Conservation (phyloP, 129 eudicot genomes). For the Solidago caesia region DNA sequence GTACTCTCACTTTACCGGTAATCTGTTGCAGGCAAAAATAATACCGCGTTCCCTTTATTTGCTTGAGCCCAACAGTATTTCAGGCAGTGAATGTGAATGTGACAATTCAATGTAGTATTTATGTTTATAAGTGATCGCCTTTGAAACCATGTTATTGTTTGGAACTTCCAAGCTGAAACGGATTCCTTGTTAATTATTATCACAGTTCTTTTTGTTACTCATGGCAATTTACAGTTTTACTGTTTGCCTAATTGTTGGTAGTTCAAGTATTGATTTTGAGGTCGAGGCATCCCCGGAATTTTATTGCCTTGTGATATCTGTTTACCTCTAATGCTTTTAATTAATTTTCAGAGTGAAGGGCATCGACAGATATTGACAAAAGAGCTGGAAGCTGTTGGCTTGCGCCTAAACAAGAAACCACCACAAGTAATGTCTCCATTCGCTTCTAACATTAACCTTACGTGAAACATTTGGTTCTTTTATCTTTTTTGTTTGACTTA, state of each 20-base stretch:
- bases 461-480: background rate
- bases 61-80: background rate
- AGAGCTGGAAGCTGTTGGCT: constrained; percentile 99
- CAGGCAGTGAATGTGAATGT: background rate
- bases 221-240: background rate
- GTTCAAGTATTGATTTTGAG: background rate
- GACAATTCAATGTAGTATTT: background rate
- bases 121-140: background rate
- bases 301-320: background rate
- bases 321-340: constrained; percentile 4
- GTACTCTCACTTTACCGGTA: background rate
- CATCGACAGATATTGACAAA: constrained; percentile 95
- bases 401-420: constrained; percentile 91
- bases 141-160: too few species aligned
- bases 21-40: background rate
- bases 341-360: constrained; percentile 74
- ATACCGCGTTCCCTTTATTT: background rate
- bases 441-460: background rate
- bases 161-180: too few species aligned
- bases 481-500: background rate
- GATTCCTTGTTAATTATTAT: too few species aligned
- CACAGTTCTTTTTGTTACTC: too few species aligned
- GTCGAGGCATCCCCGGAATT: background rate
- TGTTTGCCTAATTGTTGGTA: too few species aligned
- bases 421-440: constrained; percentile 63